Conservation (phyloP, 192 early-diverging fungal species). For the Coemansia reversa region DNA sequence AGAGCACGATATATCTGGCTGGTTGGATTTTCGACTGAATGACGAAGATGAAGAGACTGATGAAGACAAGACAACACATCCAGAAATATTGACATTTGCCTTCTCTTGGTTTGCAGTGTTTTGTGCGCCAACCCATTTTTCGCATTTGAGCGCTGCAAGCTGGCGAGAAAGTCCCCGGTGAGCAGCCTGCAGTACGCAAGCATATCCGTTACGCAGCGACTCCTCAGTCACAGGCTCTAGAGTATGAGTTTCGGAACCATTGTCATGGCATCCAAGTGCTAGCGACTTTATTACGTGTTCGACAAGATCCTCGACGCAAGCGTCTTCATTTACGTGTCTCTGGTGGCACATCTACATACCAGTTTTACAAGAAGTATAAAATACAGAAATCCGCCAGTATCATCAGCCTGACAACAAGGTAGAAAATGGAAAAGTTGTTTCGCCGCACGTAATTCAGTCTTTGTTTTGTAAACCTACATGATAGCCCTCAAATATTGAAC, state of each 20-base stretch:
- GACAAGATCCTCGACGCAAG: slow-evolving; percentile 15
- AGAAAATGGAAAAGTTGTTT: neutral
- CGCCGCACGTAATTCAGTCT: neutral
- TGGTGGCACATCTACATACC: slow-evolving; percentile 16
- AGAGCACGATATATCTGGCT: neutral
- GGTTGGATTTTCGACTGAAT: neutral
- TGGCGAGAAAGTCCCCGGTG: slow-evolving; percentile 19
- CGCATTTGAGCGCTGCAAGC: slow-evolving; percentile 9
- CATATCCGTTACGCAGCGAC: slow-evolving; percentile 23
- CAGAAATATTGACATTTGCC: neutral
- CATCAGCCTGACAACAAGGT: neutral
- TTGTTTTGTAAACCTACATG: slow-evolving; percentile 17
- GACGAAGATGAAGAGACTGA: neutral
- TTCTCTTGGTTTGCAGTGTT: neutral
- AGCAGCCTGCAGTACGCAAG: slow-evolving; percentile 17
- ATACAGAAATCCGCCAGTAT: neutral
- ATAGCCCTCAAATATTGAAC: slow-evolving; percentile 35
- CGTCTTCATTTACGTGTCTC: slow-evolving; percentile 9
- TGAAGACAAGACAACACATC: neutral
- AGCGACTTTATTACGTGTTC: slow-evolving; percentile 15
- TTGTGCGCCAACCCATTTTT: slow-evolving; percentile 14
- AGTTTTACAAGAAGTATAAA: slow-evolving; percentile 4
- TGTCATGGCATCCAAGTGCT: neutral
- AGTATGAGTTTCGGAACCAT: neutral
- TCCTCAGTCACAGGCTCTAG: slow-evolving; percentile 2